Evolutionary conservation across 495 filamentous ascomycete species (phyloP).

Genomic region (Bacidia gigantensis): DNA sequence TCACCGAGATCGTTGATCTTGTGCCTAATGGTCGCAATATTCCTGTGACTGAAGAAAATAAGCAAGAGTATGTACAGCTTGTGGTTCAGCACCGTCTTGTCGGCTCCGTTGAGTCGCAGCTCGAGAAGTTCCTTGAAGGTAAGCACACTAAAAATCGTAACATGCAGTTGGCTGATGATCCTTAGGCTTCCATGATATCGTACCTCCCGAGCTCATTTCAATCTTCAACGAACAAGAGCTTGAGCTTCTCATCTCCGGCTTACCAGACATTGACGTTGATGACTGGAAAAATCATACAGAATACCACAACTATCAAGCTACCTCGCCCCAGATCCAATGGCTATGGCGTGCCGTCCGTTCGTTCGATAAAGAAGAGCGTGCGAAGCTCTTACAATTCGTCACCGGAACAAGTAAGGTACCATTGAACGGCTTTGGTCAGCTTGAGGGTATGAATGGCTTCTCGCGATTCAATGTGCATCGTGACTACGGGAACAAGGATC

Average conservation of each 20-base stretch:
- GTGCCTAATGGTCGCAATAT: constrained; percentile 79
- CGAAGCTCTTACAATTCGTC: constrained; percentile 95
- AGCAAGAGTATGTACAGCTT: constrained; percentile 87
- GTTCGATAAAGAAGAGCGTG: constrained; percentile 97
- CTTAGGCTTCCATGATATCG: constrained; percentile 92
- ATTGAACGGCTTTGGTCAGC: constrained; percentile 96
- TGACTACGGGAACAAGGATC: constrained; percentile 95
- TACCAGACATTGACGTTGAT: constrained; percentile 94
- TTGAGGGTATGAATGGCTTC: constrained; percentile 99
- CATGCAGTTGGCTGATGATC: constrained; percentile 16
- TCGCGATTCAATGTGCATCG: constrained; percentile 97
- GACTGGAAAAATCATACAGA: constrained; percentile 99
- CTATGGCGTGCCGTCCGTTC: constrained; percentile 98
- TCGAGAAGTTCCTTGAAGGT: constrained; percentile 91
- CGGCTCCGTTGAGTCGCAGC: constrained; percentile 80
- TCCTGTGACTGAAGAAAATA: constrained; percentile 93
- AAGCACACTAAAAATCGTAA: constrained; percentile 17
- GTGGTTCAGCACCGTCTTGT: constrained; percentile 90
- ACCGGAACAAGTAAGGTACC: constrained; percentile 98
- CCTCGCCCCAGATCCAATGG: constrained; percentile 96
- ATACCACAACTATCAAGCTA: constrained; percentile 93
- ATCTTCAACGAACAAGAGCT: constrained; percentile 99
- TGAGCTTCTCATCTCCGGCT: constrained; percentile 88
- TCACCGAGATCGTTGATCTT: constrained; percentile 74
- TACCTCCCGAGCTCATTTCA: constrained; percentile 80